These are phyloP conservation scores for Ligustrum vulgare DNA, from an alignment of 257 asterid species.

Conservation along the genomic window DNA sequence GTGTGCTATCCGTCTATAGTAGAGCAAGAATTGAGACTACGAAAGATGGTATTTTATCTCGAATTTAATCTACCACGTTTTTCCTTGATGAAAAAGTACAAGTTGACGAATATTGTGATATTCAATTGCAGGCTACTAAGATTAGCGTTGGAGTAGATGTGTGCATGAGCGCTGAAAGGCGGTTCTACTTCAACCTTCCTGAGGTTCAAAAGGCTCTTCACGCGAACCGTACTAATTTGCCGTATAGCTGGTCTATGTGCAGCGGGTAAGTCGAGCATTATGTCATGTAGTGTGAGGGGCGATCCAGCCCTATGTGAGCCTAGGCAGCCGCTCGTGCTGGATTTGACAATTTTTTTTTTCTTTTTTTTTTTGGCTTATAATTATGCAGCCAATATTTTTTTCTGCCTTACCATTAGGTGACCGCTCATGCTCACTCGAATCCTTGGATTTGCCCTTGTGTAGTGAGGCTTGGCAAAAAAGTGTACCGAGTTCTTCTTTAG, in stretches of 20 bases:
- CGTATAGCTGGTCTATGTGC: constrained; percentile 84
- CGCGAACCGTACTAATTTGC: constrained; percentile 84
- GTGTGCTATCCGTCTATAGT: constrained; percentile 94
- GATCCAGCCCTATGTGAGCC: too few species aligned
- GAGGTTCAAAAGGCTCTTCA: constrained; percentile 94
- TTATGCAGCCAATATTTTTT: too few species aligned
- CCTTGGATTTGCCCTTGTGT: too few species aligned
- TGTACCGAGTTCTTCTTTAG: neutral
- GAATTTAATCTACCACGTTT: neutral
- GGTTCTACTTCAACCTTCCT: constrained; percentile 86
- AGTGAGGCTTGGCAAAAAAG: neutral
- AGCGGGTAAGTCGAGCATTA: constrained; percentile 32
- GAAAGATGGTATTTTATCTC: constrained; percentile 58
- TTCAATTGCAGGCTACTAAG: constrained; percentile 75
- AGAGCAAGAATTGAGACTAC: constrained; percentile 80
- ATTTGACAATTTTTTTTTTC: too few species aligned
- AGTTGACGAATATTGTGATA: neutral
- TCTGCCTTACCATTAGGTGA: too few species aligned
- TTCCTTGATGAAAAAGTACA: neutral
- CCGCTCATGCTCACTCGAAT: too few species aligned
- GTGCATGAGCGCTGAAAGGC: constrained; percentile 82
- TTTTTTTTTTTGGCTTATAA: too few species aligned
- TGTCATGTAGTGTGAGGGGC: neutral
- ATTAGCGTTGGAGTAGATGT: constrained; percentile 81
- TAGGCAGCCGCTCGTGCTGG: too few species aligned